These are phyloP conservation scores for Salix suchowensis DNA, from an alignment of 345 rosid species.

Conservation along the genomic window DNA sequence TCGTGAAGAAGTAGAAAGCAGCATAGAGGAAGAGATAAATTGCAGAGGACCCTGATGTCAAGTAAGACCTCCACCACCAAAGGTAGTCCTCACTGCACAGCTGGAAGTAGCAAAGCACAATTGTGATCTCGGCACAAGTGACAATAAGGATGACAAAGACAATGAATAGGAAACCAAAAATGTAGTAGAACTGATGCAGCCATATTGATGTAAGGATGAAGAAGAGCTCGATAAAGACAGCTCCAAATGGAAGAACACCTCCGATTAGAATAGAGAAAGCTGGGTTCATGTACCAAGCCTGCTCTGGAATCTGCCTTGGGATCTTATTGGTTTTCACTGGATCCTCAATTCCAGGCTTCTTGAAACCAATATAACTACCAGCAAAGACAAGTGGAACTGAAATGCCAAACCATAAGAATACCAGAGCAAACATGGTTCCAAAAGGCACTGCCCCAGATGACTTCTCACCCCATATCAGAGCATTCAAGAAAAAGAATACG, in stretches of 20 bases:
- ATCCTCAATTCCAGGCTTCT: constrained; percentile 64
- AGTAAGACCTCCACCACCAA: constrained; percentile 98
- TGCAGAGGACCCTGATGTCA: constrained; percentile 85
- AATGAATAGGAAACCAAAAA: constrained; percentile 83
- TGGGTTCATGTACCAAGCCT: constrained; percentile 88
- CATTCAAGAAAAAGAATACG: constrained; percentile 71
- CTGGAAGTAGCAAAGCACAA: constrained; percentile 93
- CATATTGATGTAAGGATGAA: constrained; percentile 90
- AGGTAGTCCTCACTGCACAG: constrained; percentile 88
- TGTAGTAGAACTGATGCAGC: constrained; percentile 90
- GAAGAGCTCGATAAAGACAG: constrained; percentile 90
- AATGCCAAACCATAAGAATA: constrained; percentile 84
- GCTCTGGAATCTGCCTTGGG: constrained; percentile 79
- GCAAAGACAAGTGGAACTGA: constrained; percentile 81
- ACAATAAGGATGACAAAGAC: constrained; percentile 71
- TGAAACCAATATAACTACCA: constrained; percentile 70
- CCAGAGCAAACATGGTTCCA: constrained; percentile 88
- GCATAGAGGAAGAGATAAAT: constrained; percentile 87
- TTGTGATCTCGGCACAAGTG: constrained; percentile 85
- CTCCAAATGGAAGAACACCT: constrained; percentile 92
- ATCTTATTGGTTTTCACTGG: constrained; percentile 89
- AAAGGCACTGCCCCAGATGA: constrained; percentile 96
- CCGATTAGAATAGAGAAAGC: constrained; percentile 75
- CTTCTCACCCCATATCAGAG: constrained; percentile 86
- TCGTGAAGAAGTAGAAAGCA: constrained; percentile 78